phyloP scores from a whole-genome alignment of 345 rosid species.

The Geranium brycei region DNA sequence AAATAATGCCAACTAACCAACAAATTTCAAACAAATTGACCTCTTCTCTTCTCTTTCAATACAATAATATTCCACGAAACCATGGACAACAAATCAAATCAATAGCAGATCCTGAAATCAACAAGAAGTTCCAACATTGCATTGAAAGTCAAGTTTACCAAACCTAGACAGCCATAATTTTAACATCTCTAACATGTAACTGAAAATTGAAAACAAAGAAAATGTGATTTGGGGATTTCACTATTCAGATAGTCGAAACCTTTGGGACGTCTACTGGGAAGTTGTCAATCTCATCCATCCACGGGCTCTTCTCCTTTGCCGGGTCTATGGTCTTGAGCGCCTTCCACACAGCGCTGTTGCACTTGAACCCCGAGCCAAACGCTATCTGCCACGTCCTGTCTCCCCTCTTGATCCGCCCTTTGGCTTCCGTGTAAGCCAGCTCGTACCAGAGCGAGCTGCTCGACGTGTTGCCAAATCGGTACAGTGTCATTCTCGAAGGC shows the following conservation, averaged over 20 bases:
- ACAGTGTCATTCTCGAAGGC: constrained; percentile 46
- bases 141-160: not conserved
- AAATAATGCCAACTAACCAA: no score
- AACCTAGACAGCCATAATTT: not conserved
- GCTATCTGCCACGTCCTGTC: constrained; percentile 54
- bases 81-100: not conserved
- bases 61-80: no score
- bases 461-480: constrained; percentile 49
- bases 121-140: constrained; percentile 4
- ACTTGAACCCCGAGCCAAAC: constrained; percentile 48
- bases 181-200: not conserved
- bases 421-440: constrained; percentile 45
- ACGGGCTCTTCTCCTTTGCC: constrained; percentile 34
- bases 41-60: no score
- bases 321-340: constrained; percentile 33
- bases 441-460: constrained; percentile 52
- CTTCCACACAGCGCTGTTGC: constrained; percentile 50
- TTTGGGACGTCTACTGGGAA: constrained; percentile 58
- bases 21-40: no score
- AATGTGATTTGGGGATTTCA: not conserved
- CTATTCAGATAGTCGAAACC: constrained; percentile 24
- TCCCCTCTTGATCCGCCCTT: constrained; percentile 47
- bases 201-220: not conserved
- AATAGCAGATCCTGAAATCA: not conserved
- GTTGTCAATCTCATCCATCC: constrained; percentile 41